These are phyloP conservation scores for Rheum nobile DNA, from an alignment of 148 eudicot genomes.

Conservation along the genomic window DNA sequence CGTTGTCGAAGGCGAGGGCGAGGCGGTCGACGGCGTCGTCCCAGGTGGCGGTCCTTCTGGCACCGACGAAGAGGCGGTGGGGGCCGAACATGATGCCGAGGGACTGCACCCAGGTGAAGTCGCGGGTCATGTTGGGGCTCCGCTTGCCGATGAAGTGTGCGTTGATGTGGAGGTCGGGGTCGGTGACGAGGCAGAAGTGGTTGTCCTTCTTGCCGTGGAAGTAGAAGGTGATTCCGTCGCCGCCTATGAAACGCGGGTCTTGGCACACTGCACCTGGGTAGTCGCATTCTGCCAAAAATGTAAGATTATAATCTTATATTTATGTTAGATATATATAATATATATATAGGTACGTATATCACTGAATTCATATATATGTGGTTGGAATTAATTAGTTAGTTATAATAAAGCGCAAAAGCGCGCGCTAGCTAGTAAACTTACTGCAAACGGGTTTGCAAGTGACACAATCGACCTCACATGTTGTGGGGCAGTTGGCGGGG, in stretches of 20 bases:
- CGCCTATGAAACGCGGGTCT: constrained; percentile 48
- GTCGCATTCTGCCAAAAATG: constrained; percentile 24
- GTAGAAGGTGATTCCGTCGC: constrained; percentile 41
- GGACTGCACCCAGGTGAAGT: constrained; percentile 51
- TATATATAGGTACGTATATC: no score
- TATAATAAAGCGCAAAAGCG: no score
- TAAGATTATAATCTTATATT: no score
- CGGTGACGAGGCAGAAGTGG: constrained; percentile 38
- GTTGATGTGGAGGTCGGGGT: constrained; percentile 44
- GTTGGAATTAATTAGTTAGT: no score
- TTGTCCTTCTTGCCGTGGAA: constrained; percentile 41
- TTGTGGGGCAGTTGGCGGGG: constrained; percentile 26
- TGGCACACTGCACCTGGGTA: constrained; percentile 47
- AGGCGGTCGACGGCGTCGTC: constrained; percentile 28
- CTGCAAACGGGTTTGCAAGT: constrained; percentile 35
- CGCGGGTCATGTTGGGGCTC: constrained; percentile 21
- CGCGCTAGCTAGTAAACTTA: constrained; percentile 4
- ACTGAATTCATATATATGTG: no score
- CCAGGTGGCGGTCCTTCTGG: constrained; percentile 33
- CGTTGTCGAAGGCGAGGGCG: constrained; percentile 21
- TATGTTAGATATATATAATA: no score
- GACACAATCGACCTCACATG: constrained; percentile 31
- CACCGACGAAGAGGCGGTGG: constrained; percentile 30
- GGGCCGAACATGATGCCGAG: constrained; percentile 37
- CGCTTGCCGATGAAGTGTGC: constrained; percentile 38